These are phyloP conservation scores for Pestalotiopsis sp. DNA, from an alignment of 2,329 filamentous ascomycete species.

Conservation along the genomic window DNA sequence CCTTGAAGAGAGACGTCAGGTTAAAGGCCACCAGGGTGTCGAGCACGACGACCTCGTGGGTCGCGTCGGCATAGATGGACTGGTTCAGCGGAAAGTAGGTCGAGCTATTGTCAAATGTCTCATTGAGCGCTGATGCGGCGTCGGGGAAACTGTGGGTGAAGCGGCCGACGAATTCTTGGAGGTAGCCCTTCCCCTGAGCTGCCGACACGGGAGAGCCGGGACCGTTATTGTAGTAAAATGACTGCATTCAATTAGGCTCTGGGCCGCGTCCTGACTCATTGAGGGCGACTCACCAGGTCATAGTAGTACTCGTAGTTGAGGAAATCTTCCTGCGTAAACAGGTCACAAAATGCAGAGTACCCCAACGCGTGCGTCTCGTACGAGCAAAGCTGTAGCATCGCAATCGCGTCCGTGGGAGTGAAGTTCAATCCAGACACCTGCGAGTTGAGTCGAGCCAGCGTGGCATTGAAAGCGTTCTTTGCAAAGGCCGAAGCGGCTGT, in stretches of 20 bases:
- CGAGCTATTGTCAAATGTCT: slow-evolving; percentile 39
- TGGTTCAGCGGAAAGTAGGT: slow-evolving; percentile 47
- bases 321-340: slow-evolving; percentile 46
- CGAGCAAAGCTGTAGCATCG: slow-evolving; percentile 42
- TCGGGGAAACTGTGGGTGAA: slow-evolving; percentile 32
- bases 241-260: slow-evolving; percentile 16
- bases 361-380: slow-evolving; percentile 40
- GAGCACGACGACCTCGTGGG: slow-evolving; percentile 42
- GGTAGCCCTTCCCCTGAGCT: slow-evolving; percentile 34
- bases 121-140: slow-evolving; percentile 31
- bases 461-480: slow-evolving; percentile 30
- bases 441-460: slow-evolving; percentile 31
- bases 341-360: slow-evolving; percentile 43
- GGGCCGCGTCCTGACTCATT: too few species aligned
- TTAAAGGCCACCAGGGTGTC: slow-evolving; percentile 36
- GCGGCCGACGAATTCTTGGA: slow-evolving; percentile 35
- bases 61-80: slow-evolving; percentile 44
- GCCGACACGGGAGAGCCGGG: slow-evolving; percentile 36
- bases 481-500: slow-evolving; percentile 26
- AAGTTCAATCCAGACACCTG: slow-evolving; percentile 31
- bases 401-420: slow-evolving; percentile 37
- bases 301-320: slow-evolving; percentile 46
- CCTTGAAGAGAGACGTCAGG: slow-evolving; percentile 32
- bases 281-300: slow-evolving; percentile 36
- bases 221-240: slow-evolving; percentile 36